Base-by-base conservation (phyloP, 2,329 filamentous ascomycete genomes). In the Tolypocladium ophioglossoides region DNA sequence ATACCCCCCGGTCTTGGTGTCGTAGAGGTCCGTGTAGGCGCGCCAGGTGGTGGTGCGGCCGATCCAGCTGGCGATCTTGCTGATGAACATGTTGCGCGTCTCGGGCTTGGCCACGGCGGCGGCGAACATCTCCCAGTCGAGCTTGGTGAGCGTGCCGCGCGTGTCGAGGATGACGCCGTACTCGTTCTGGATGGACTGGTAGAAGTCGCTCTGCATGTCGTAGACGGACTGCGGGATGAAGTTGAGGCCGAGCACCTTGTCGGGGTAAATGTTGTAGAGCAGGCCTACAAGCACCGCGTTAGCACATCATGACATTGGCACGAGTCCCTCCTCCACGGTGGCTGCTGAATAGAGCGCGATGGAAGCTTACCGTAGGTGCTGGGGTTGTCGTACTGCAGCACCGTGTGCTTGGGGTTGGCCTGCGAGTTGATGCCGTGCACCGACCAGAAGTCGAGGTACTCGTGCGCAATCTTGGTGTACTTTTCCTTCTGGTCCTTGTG, bases 101-200 rank as follows among this genome's bases (percentile, higher is more conserved):
- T 75, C 69, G 52, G 75, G 68, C 44, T 77, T 78, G 0, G 87
- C 80, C 12, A 91, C 84, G 11, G 89, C 86, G n/a, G 90, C 90
- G 6, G 83, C 82, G 72, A 91, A 91, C 67, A 94, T 83, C 66
- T 91, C 84, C 90, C 90, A 95, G 72, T 95, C 90, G 0, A 82
- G 83, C 72, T 95, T 95, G 58, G 89, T 87, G 72, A 90, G 92
- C 1, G 85, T 74, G 70, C 94, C 88, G 50, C 90, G 83, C 48
- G 82, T 86, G 72, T 95, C 90, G 11, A 95, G 82, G 0, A 89
- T 86, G 0, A 95, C 77, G n/a, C 89, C 90, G 69, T 89, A 94
- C 63, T 83, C 80, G 57, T 87, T 82, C 52, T 84, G 81, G 3
- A 88, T 82, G 11, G 79, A 79, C 46, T 78, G 75, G 74, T 95